Conservation (phyloP, 176 grass and related monocot species). For the Olyra latifolia region DNA sequence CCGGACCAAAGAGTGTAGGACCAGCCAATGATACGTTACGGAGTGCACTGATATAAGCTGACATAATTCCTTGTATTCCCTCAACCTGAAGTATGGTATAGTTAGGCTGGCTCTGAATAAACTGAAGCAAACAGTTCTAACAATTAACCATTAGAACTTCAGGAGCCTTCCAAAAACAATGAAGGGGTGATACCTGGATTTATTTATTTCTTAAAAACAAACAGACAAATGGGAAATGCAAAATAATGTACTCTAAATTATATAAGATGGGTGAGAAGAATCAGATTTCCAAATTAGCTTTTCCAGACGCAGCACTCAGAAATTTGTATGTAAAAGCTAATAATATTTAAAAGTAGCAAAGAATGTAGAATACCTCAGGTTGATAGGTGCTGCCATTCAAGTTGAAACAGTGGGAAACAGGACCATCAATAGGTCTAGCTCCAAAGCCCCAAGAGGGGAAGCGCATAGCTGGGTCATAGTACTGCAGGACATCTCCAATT, state of each 20-base stretch:
- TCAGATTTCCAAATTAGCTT: background rate
- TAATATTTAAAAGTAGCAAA: conserved; percentile 21
- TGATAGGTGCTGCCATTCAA: conserved; percentile 94
- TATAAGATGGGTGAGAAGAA: conserved; percentile 2
- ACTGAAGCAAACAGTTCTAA: conserved; percentile 27
- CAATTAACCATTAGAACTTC: background rate
- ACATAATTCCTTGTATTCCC: conserved; percentile 99
- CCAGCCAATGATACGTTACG: conserved; percentile 95
- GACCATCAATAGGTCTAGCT: conserved; percentile 97
- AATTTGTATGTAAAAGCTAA: conserved; percentile 10
- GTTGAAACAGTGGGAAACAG: conserved; percentile 97
- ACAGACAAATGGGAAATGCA: background rate
- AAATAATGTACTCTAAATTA: background rate
- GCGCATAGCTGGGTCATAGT: conserved; percentile 74
- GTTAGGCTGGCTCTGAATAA: conserved; percentile 28
- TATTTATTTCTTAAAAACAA: conserved; percentile 1
- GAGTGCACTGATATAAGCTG: conserved; percentile 92
- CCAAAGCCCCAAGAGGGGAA: conserved; percentile 97
- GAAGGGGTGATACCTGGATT: background rate
- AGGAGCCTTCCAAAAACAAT: conserved; percentile 8
- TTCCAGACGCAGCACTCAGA: background rate
- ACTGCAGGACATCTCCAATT: conserved; percentile 87
- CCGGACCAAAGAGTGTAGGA: conserved; percentile 88
- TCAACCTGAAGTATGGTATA: conserved; percentile 64
- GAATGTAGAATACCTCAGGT: conserved; percentile 57